Evolutionary conservation across 106 monocot species (phyloP), one percentile per base, ranked within the genome.

Genomic region (Platanthera guangdongensis): DNA sequence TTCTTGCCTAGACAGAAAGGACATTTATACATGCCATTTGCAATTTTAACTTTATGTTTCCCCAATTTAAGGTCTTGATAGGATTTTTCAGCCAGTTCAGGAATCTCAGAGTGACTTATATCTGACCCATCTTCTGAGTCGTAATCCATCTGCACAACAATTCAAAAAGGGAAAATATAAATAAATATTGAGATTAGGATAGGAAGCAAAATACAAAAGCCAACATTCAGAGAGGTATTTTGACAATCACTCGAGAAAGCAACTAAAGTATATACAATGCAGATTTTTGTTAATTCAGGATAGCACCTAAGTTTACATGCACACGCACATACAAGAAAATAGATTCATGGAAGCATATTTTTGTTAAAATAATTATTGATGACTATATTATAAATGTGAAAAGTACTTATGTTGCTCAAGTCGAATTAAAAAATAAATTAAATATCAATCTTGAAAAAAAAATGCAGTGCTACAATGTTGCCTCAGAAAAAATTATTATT

Each of bases 1-100:
- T 89, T 92, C 63, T 85, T 89, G 1, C 83, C 79, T 0, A 64
- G 49, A 59, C 92, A 92, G 70, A 89, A 92, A 13, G 92, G 92
- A 59, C 92, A 92, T 51, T 68, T 80, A 59, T 79, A 92, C 8
- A 57, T 79, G 30, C 75, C 59, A 47, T 76, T 76, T 49, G 55
- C 60, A 69, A 57, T 71, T 73, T 82, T 79, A 6, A 79, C 68
- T 46, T 52, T 67, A 48, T 57, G 2, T 39, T 78, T 82, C 14
- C 65, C 73, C 3, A 15, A 48, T 47, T 75, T 71, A 11, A 88
- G 70, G 3, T 76, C 8, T 3, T 5, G 19, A 28, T 81, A 85
- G 7, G 52, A 75, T 25, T 81, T 78, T 7, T 48, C 77, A 57
- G 50, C 81, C 50, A 51, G 78, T 32, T 85, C 72, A 9, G 76